Base-by-base conservation (phyloP, 2,329 filamentous ascomycete species). In the Seiridium cupressi region DNA sequence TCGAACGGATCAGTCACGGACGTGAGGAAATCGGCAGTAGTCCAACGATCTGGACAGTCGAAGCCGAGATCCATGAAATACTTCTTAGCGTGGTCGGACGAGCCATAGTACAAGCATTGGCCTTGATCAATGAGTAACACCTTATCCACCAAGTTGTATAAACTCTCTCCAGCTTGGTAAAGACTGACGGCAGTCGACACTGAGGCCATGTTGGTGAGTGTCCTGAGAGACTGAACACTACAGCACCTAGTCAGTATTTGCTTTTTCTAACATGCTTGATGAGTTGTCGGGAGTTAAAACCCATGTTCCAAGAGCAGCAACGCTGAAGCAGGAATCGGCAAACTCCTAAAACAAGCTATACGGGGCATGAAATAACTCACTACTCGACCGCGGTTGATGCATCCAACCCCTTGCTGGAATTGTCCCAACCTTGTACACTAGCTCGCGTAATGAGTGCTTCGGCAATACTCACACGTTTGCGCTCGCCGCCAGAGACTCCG, bases 351-450 rank as follows among this genome's bases (percentile, higher is more conserved):
- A 26, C 18, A 26, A 26, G 18, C 18, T 26, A 26, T 26, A 26
- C 18, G 18, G 18, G 18, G 18, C 18, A 26, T 26, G 18, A 26
- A 26, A 26, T 26, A 26, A 26, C 18, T 26, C 18, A 26, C 38
- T 13, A 42, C 13, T 42, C 38, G 13, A 42, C 7, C 38, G 38
- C 38, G 38, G 48, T 34, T n/a, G 6, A 11, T 13, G 48, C 11
- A 69, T 95, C 91, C 0, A 94, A 78, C n/a, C 91, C 91, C 53
- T 91, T 81, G 0, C 90, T 94, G 0, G 85, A 89, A 72, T 94
- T 94, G 66, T 94, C 60, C 57, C 57, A 59, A 11, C 38, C 18
- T 36, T 80, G 64, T 3, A 77, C 13, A 3, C 35, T 3, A 32
- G 10, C 49, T 26, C 76, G 5, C 79, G 83, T 84, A 35, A 87